Evolutionary conservation across 148 eudicot genomes (phyloP).

Genomic region (Vaccinium myrtillus): DNA sequence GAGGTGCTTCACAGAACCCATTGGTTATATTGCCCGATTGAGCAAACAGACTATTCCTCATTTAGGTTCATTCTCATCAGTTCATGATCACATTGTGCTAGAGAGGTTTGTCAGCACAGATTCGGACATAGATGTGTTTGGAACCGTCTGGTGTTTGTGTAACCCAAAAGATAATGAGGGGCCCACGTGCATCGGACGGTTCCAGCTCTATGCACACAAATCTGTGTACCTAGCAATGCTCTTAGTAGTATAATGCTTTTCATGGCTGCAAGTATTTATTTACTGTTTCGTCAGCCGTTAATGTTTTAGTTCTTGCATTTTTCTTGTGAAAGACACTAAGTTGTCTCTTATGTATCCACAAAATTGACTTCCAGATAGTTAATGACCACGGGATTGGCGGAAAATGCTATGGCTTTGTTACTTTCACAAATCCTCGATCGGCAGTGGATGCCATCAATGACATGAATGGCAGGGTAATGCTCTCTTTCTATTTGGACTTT

Average conservation of each 20-base stretch:
- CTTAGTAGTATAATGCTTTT: neutral
- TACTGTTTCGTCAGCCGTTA: neutral
- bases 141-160: too few relatives aligned
- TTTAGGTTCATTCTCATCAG: neutral
- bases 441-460: slow-evolving; percentile 76
- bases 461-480: slow-evolving; percentile 61
- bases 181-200: too few relatives aligned
- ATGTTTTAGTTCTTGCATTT: neutral
- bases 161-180: too few relatives aligned
- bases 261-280: neutral
- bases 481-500: neutral
- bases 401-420: slow-evolving; percentile 89
- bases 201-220: neutral
- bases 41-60: neutral
- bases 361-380: slow-evolving; percentile 48
- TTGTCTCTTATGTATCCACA: neutral
- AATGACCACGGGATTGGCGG: slow-evolving; percentile 77
- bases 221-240: neutral
- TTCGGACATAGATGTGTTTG: too few relatives aligned
- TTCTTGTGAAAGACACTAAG: neutral
- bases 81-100: too few relatives aligned
- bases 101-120: too few relatives aligned
- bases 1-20: neutral
- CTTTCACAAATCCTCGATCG: slow-evolving; percentile 79
- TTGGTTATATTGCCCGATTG: slow-evolving; percentile 2